Conservation (phyloP, 371 early-diverging fungal species). For the Amoeboaphelidium protococcarum region DNA sequence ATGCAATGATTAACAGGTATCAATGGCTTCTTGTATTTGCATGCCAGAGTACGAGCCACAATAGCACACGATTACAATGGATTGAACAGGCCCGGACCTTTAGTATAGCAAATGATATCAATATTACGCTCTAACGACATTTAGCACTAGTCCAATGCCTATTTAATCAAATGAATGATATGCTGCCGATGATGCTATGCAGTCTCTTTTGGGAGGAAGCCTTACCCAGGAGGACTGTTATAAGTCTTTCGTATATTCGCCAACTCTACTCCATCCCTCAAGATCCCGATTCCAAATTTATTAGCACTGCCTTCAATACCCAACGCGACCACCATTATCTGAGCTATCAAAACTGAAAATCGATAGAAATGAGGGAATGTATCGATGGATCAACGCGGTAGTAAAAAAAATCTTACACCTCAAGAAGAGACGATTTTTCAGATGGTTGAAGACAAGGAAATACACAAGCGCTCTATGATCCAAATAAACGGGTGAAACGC, state of each 20-base stretch:
- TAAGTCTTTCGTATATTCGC: conserved; percentile 87
- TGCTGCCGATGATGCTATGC: conserved; percentile 81
- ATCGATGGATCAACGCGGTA: too few relatives aligned
- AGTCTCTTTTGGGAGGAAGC: conserved; percentile 89
- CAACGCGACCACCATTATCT: conserved; percentile 7
- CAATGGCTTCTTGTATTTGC: conserved; percentile 76
- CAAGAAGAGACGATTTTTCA: too few relatives aligned
- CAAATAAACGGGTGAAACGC: too few relatives aligned
- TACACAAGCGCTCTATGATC: too few relatives aligned
- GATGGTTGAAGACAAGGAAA: too few relatives aligned
- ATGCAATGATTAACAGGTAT: conserved; percentile 98
- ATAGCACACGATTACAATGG: conserved; percentile 75
- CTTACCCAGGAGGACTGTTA: conserved; percentile 89
- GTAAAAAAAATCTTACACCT: too few relatives aligned
- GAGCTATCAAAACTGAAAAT: background rate
- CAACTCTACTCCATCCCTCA: conserved; percentile 38
- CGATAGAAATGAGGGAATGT: background rate
- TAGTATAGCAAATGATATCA: conserved; percentile 87
- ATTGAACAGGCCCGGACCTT: conserved; percentile 98
- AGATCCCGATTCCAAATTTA: conserved; percentile 96
- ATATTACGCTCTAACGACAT: conserved; percentile 47
- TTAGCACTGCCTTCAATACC: conserved; percentile 93
- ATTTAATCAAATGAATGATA: conserved; percentile 43
- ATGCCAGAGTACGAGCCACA: conserved; percentile 79
- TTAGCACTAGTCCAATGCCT: conserved; percentile 51